phyloP scores from a whole-genome alignment of 116 monocot species.

The Phalaenopsis hybrid region DNA sequence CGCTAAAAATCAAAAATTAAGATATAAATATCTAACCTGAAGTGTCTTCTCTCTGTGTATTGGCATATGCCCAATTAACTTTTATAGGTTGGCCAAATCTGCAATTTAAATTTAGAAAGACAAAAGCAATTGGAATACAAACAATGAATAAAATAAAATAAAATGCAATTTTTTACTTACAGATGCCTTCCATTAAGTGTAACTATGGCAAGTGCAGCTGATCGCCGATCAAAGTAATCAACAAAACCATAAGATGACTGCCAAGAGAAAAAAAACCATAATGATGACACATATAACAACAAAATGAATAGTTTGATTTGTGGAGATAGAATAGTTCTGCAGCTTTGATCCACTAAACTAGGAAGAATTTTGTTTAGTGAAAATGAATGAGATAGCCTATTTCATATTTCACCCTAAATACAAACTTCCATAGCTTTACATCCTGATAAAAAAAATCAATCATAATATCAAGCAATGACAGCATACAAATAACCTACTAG shows the following conservation, averaged over 20 bases:
- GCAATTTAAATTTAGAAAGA: conserved; percentile 3
- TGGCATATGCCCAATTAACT: conserved; percentile 93
- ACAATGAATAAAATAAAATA: not conserved
- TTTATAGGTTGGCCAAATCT: conserved; percentile 86
- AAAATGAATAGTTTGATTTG: not conserved
- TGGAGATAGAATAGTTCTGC: not conserved
- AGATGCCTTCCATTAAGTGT: conserved; percentile 80
- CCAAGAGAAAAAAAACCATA: conserved; percentile 5
- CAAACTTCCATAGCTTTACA: not conserved
- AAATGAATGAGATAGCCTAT: not conserved
- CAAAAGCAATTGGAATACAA: not conserved
- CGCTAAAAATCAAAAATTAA: not conserved
- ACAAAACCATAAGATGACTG: conserved; percentile 97
- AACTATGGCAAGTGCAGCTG: conserved; percentile 73
- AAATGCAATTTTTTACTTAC: conserved; percentile 31
- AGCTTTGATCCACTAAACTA: not conserved
- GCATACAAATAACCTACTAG: not conserved
- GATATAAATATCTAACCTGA: conserved; percentile 34
- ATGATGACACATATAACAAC: not conserved
- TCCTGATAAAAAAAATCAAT: not conserved
- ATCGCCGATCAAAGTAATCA: conserved; percentile 78
- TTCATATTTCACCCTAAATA: not conserved
- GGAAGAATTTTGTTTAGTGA: not conserved
- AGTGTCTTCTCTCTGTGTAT: conserved; percentile 74
- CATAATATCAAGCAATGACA: not conserved